Percentiles rank a stretch among this genome's conserved stretches.
phyloP scores from a whole-genome alignment of 805 yeast species.

The Cyberlindnera misumaiensis region DNA sequence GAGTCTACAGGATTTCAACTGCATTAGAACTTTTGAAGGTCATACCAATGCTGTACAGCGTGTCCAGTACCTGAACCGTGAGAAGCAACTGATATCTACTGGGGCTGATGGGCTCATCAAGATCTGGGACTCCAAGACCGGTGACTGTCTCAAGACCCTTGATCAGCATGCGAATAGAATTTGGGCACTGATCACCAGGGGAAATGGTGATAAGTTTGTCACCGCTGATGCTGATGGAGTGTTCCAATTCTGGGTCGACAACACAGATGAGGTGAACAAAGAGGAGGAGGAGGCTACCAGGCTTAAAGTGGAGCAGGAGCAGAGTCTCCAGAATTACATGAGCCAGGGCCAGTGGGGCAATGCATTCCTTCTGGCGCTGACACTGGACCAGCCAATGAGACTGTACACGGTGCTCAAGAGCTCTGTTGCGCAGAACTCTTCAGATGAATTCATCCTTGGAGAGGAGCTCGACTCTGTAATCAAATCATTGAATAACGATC shows the following conservation, averaged over 20 bases:
- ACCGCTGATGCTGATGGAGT: slow-evolving; percentile 96
- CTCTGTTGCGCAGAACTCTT: slow-evolving; percentile 34
- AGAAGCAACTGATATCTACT: slow-evolving; percentile 58
- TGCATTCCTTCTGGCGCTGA: slow-evolving; percentile 81
- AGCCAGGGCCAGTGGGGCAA: slow-evolving; percentile 73
- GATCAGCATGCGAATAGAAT: slow-evolving; percentile 94
- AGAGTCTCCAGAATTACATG: slow-evolving; percentile 70
- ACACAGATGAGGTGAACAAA: slow-evolving; percentile 64
- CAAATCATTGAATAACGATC: slow-evolving; percentile 48
- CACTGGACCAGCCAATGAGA: slow-evolving; percentile 86
- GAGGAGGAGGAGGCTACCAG: slow-evolving; percentile 45
- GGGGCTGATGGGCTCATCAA: slow-evolving; percentile 96
- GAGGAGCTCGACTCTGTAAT: slow-evolving; percentile 60
- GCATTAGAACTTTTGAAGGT: slow-evolving; percentile 83
- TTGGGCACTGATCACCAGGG: slow-evolving; percentile 74
- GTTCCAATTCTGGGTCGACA: slow-evolving; percentile 82
- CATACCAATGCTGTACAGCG: slow-evolving; percentile 90
- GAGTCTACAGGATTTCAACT: slow-evolving; percentile 73
- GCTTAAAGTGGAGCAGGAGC: slow-evolving; percentile 76
- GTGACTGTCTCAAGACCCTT: slow-evolving; percentile 76
- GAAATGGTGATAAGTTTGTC: slow-evolving; percentile 63
- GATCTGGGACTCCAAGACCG: slow-evolving; percentile 74
- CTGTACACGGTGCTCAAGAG: slow-evolving; percentile 69
- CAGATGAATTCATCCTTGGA: slow-evolving; percentile 38
- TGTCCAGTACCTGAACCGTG: slow-evolving; percentile 59